Conservation (phyloP, 148 eudicot genomes). For the Rhododendron molle region DNA sequence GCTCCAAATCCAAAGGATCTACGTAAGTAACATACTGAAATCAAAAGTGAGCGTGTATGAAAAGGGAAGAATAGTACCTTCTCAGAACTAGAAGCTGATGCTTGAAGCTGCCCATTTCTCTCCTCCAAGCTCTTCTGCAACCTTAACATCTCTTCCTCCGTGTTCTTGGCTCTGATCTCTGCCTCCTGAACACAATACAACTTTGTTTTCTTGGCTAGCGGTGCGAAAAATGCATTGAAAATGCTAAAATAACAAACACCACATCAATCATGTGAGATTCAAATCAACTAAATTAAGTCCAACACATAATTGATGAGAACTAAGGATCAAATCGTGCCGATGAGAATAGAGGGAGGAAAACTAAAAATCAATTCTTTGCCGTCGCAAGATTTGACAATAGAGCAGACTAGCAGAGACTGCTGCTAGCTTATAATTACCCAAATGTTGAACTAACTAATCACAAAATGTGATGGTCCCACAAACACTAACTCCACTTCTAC, state of each 20-base stretch:
- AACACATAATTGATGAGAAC: not conserved
- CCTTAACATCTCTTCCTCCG: conserved; percentile 63
- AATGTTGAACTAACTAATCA: not conserved
- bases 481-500: conserved; percentile 14
- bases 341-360: not conserved
- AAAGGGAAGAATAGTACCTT: conserved; percentile 36
- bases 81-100: conserved; percentile 54
- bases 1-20: conserved; percentile 17
- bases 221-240: not conserved
- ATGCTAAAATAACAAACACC: not conserved
- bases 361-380: not conserved
- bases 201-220: not conserved
- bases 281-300: not conserved
- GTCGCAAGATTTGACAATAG: not conserved
- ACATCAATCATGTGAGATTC: not conserved
- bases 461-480: conserved; percentile 23
- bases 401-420: not conserved
- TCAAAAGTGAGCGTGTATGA: not conserved
- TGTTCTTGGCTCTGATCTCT: conserved; percentile 63
- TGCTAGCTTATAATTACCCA: not conserved
- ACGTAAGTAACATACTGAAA: not conserved
- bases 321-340: not conserved
- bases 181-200: conserved; percentile 50
- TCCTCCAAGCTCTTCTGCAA: conserved; percentile 80
- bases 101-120: conserved; percentile 54